phyloP scores from a whole-genome alignment of 169 alveolate genomes.

The Cryptosporidium canis region DNA sequence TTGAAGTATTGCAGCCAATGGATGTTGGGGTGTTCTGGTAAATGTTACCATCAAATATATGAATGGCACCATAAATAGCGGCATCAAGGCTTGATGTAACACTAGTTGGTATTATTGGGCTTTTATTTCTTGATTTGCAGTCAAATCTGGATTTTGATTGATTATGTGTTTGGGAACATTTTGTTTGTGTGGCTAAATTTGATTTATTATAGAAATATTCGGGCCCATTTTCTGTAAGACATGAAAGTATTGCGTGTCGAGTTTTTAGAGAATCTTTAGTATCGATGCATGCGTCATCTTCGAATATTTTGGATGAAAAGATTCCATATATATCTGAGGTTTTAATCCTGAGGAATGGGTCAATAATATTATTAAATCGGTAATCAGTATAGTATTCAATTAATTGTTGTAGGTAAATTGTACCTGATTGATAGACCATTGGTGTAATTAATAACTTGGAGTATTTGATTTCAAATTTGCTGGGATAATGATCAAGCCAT shows the following conservation, averaged over 20 bases:
- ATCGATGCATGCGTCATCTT: background rate
- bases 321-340: slow-evolving; percentile 30
- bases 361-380: slow-evolving; percentile 12
- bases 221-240: slow-evolving; percentile 40
- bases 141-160: background rate
- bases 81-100: slow-evolving; percentile 45
- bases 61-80: slow-evolving; percentile 48
- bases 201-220: slow-evolving; percentile 55
- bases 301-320: background rate
- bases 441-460: slow-evolving; percentile 38
- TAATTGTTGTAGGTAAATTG: slow-evolving; percentile 42
- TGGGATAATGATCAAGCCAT: slow-evolving; percentile 2
- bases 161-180: too few species aligned
- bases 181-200: too few species aligned
- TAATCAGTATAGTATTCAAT: slow-evolving; percentile 27
- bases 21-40: slow-evolving; percentile 38
- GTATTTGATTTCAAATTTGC: slow-evolving; percentile 16
- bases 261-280: background rate
- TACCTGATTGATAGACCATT: slow-evolving; percentile 43
- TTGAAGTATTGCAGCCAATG: slow-evolving; percentile 30
- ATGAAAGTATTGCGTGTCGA: background rate
- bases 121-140: background rate
- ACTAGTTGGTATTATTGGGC: background rate
- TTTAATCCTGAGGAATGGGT: slow-evolving; percentile 34
- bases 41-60: slow-evolving; percentile 64